A percentile compares a stretch with the other conserved stretches of the same genome.
These are phyloP conservation scores for Monosporozyma yasuniensis DNA, from an alignment of 805 yeast genomes.

Conservation along the genomic window DNA sequence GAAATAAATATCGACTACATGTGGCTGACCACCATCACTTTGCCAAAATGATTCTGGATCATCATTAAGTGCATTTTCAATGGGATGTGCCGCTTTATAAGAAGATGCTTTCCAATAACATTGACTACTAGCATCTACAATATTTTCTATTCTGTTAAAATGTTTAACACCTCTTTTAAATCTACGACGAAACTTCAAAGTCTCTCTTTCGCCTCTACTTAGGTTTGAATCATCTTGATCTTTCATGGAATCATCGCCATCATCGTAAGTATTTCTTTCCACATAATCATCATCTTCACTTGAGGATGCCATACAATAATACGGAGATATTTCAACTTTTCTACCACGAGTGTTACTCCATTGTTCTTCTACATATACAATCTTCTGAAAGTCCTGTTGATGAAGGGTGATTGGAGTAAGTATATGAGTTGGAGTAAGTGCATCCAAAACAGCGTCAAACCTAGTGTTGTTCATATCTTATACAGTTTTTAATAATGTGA, in stretches of 20 bases:
- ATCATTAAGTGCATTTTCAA: conserved; percentile 64
- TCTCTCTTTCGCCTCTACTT: neutral
- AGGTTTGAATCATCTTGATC: neutral
- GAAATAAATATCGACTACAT: conserved; percentile 68
- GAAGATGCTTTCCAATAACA: conserved; percentile 86
- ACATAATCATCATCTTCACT: neutral
- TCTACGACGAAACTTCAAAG: neutral
- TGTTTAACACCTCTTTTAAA: conserved; percentile 18
- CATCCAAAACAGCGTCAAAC: neutral
- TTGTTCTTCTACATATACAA: neutral
- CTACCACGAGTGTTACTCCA: neutral
- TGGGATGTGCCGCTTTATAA: conserved; percentile 60
- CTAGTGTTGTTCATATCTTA: neutral
- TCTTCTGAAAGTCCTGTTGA: neutral
- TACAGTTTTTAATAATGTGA: neutral
- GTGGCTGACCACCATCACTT: conserved; percentile 89
- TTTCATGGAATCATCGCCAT: neutral
- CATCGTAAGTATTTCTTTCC: neutral
- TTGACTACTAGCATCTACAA: conserved; percentile 66
- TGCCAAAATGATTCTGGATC: conserved; percentile 80
- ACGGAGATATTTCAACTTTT: too few relatives aligned
- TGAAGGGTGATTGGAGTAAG: neutral
- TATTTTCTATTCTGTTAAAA: conserved; percentile 31
- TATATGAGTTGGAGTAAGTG: neutral
- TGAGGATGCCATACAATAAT: too few relatives aligned